Conservation (phyloP, 2,329 filamentous ascomycete genomes). For the Ophiostoma sp. region DNA sequence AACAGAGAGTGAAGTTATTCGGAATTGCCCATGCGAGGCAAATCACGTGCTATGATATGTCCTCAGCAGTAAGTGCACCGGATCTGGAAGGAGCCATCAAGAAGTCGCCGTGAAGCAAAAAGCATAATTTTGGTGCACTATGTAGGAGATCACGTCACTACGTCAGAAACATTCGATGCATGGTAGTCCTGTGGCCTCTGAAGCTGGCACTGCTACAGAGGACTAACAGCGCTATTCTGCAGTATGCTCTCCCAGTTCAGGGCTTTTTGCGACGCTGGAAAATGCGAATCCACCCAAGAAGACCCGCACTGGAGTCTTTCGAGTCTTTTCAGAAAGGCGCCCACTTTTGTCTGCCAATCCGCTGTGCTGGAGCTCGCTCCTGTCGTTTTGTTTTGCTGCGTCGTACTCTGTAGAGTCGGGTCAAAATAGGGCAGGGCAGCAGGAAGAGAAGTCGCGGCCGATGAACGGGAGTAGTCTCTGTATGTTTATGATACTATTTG, state of each 20-base stretch:
- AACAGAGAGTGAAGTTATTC: background rate
- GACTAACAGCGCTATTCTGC: background rate
- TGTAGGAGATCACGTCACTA: background rate
- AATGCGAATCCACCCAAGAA: background rate
- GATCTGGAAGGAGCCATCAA: background rate
- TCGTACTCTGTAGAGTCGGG: background rate
- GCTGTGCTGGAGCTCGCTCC: slow-evolving; percentile 21
- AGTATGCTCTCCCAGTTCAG: background rate
- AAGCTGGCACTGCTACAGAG: background rate
- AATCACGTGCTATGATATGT: background rate
- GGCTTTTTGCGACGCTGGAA: slow-evolving; percentile 2
- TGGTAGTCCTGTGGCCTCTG: background rate
- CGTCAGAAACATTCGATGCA: slow-evolving; percentile 6
- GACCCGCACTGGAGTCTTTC: slow-evolving; percentile 9
- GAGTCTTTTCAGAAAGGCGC: background rate
- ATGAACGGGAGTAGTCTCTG: background rate
- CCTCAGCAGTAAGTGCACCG: background rate
- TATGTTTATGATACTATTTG: background rate
- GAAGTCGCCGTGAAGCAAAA: background rate
- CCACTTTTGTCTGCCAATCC: slow-evolving; percentile 23
- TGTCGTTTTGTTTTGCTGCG: slow-evolving; percentile 18
- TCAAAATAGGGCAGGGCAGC: slow-evolving; percentile 13
- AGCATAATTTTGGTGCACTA: background rate
- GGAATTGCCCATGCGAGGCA: background rate
- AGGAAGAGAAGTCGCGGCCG: slow-evolving; percentile 2